Evolutionary conservation across 2,329 filamentous ascomycete species (phyloP), one percentile per base, ranked within the genome.

Genomic region (Cladorrhinum sp.): DNA sequence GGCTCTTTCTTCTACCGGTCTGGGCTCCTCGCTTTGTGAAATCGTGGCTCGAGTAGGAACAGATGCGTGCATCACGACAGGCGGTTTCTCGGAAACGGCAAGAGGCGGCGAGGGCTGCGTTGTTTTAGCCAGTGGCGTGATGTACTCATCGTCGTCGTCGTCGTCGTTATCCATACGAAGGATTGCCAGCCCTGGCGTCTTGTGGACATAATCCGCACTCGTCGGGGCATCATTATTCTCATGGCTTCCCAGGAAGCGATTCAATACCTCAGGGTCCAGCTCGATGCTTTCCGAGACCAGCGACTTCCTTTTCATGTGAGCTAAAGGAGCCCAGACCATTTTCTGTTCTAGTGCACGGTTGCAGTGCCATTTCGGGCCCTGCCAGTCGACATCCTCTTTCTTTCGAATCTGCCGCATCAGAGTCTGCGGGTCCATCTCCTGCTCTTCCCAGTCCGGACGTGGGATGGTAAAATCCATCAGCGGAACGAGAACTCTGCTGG

Each of bases 321-420:
- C 48, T n/a, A 70, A n/a, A 2, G 70, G 69, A 9, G 26, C 58
- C 71, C 71, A 73, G 6, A 67, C 55, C 68, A 73, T 66, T 28
- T 58, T 66, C 52, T 68, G 66, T 33, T 68, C 66, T 2, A 58
- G 57, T 3, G 49, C 28, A 20, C 60, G 62, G 51, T 68, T 67
- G 36, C 62, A 57, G 2, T 64, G 42, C 71, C 71, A 73, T 50
- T 64, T 71, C 1, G 61, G 49, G 4, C 62, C 57, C 16, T 64
- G 59, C 59, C 66, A 71, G 12, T 66, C 52, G 1, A 66, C 60
- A 6, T 62, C 59, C 7, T 52, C 48, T 1, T 64, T 60, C 16
- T 58, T 56, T 10, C 60, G 62, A 9, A 71, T 67, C 64, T 64
- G 69, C 14, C 57, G 54, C 42, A 71, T 68, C 33, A 72, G 68